phyloP scores from a whole-genome alignment of 2,329 filamentous ascomycete genomes.

The Aspergillus fijiensis region DNA sequence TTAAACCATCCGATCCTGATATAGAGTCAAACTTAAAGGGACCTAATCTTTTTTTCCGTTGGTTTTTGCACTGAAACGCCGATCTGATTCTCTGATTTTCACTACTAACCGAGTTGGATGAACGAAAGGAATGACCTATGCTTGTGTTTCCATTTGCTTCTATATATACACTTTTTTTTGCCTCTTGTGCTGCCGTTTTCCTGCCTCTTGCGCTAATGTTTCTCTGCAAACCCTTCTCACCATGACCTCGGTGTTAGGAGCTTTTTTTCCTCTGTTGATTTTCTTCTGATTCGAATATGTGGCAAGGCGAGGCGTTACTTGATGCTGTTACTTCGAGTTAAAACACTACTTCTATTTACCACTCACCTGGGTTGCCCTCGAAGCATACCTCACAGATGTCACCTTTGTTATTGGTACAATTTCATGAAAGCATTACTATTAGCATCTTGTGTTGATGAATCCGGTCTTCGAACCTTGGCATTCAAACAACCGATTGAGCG shows the following conservation, averaged over 20 bases:
- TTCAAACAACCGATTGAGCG: no score
- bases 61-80: neutral
- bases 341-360: neutral
- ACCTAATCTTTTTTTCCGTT: neutral
- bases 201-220: constrained; percentile 8
- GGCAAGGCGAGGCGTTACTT: constrained; percentile 31
- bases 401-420: neutral
- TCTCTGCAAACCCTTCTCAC: constrained; percentile 1
- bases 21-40: constrained; percentile 3
- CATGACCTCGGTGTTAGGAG: constrained; percentile 32
- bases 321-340: neutral
- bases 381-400: neutral
- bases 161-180: constrained; percentile 5
- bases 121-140: constrained; percentile 4
- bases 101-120: neutral
- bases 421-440: neutral
- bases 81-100: neutral
- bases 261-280: constrained; percentile 18
- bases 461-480: no score
- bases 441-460: neutral
- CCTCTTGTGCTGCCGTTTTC: constrained; percentile 12
- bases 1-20: neutral
- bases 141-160: neutral
- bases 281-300: constrained; percentile 5
- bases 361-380: neutral